phyloP scores from a whole-genome alignment of 768 basidiomycete genomes.

The Ramaria rubella region DNA sequence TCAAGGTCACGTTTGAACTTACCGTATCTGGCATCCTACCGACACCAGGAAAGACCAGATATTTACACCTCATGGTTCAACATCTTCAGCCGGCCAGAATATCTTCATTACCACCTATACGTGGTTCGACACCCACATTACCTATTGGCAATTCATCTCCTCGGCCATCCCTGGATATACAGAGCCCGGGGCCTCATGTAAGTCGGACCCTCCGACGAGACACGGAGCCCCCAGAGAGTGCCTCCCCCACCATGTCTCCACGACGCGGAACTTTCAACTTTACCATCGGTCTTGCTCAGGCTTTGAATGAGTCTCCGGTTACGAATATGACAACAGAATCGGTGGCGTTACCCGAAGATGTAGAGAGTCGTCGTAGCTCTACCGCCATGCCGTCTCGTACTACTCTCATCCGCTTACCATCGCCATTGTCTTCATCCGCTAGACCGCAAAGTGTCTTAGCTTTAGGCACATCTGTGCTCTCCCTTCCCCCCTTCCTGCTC shows the following conservation, averaged over 20 bases:
- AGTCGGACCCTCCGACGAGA: conserved; percentile 6
- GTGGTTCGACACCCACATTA: conserved; percentile 14
- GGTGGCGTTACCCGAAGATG: conserved; percentile 33
- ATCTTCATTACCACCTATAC: conserved; percentile 15
- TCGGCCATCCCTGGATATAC: conserved; percentile 23
- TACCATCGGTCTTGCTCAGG: neutral
- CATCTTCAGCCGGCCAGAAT: conserved; percentile 45
- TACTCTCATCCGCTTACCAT: conserved; percentile 35
- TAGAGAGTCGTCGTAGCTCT: neutral
- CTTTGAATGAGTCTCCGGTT: conserved; percentile 1
- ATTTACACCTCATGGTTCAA: conserved; percentile 54
- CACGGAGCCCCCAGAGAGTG: neutral
- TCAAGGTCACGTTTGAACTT: conserved; percentile 49
- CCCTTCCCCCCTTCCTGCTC: conserved; percentile 30
- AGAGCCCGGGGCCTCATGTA: neutral
- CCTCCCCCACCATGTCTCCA: neutral
- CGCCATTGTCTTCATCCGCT: neutral
- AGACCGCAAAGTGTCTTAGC: conserved; percentile 28
- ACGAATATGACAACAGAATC: conserved; percentile 20
- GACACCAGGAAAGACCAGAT: conserved; percentile 28
- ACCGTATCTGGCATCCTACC: conserved; percentile 43
- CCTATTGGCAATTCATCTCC: conserved; percentile 14
- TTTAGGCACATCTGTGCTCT: conserved; percentile 46
- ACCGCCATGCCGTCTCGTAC: neutral
- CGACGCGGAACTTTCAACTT: neutral